Evolutionary conservation across 129 eudicot species (phyloP), one percentile per base, ranked within the genome.

Genomic region (Tagetes patula): DNA sequence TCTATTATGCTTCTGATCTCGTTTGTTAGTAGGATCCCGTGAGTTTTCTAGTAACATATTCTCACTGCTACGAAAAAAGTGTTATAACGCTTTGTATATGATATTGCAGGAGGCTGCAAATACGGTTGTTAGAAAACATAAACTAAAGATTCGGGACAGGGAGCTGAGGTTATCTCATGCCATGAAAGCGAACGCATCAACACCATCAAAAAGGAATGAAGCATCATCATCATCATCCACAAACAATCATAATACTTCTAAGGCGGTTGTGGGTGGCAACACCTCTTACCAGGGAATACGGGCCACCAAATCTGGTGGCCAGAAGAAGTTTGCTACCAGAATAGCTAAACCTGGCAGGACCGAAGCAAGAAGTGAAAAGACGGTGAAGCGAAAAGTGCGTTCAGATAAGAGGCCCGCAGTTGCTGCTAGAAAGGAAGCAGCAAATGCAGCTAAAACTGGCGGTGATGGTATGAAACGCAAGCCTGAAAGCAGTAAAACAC

Each of bases 151-250:
- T n/a, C 77, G 84, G 37, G 84, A 81, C 54, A 48, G 84, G 37
- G 84, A 81, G 32, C 69, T 81, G 49, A 64, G 84, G 81, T 49
- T 81, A 33, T 81, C 84, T 63, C 84, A 81, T 75, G 77, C 84
- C 50, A 14, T 50, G 67, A 77, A 76, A 65, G 63, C 84, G 76
- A 75, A 46, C 70, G 8, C 77, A 36, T 61, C 45, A 55, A 45
- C 70, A 38, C 77, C 81, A 43, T 62, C 62, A 0, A 80, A 70
- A 68, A 53, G 47, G 27, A 76, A 46, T 31, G 73, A 50, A 62
- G 20, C 81, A 34, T 70, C 69, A 6, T 70, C 74, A 62, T 33
- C 81, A 34, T 70, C 69, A 6, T 70, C 74, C 5, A 5, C 74
- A 1, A 30, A 71, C 27, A 32, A 36, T 6, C 34, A 65, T 33